phyloP scores from a whole-genome alignment of 352 stramenopile species.

The Pythium apleroticum region DNA sequence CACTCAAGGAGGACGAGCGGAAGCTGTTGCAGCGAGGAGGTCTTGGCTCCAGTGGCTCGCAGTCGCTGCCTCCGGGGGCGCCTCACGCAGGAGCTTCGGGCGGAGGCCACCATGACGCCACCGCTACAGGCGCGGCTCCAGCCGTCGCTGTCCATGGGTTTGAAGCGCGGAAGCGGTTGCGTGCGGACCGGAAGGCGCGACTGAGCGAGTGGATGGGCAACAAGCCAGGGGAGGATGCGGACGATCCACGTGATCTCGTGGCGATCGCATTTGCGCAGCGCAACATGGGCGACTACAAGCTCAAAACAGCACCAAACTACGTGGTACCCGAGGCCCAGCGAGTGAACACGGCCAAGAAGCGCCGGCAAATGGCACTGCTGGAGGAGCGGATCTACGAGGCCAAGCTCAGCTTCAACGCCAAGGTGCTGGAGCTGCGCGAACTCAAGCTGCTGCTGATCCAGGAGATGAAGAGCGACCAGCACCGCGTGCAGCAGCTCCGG shows the following conservation, averaged over 20 bases:
- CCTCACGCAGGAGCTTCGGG: conserved; percentile 12
- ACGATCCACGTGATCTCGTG: conserved; percentile 89
- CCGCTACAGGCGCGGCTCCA: conserved; percentile 13
- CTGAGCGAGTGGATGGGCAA: conserved; percentile 57
- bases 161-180: conserved; percentile 77
- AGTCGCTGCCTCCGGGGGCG: neutral
- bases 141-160: conserved; percentile 62
- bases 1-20: conserved; percentile 61
- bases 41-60: neutral
- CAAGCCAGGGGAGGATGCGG: conserved; percentile 88
- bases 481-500: conserved; percentile 50
- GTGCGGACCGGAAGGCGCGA: conserved; percentile 63
- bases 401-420: conserved; percentile 88
- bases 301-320: conserved; percentile 88
- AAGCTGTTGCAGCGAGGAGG: conserved; percentile 33
- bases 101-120: conserved; percentile 7
- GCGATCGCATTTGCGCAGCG: conserved; percentile 86
- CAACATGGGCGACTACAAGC: conserved; percentile 92
- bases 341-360: conserved; percentile 90
- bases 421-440: conserved; percentile 87
- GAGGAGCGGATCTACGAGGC: conserved; percentile 83
- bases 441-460: conserved; percentile 87
- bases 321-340: conserved; percentile 88
- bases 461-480: conserved; percentile 58
- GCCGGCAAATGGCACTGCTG: conserved; percentile 82